Evolutionary conservation across 2,329 filamentous ascomycete species (phyloP), one percentile per base, ranked within the genome.

Genomic region (Penicillium capsulatum): DNA sequence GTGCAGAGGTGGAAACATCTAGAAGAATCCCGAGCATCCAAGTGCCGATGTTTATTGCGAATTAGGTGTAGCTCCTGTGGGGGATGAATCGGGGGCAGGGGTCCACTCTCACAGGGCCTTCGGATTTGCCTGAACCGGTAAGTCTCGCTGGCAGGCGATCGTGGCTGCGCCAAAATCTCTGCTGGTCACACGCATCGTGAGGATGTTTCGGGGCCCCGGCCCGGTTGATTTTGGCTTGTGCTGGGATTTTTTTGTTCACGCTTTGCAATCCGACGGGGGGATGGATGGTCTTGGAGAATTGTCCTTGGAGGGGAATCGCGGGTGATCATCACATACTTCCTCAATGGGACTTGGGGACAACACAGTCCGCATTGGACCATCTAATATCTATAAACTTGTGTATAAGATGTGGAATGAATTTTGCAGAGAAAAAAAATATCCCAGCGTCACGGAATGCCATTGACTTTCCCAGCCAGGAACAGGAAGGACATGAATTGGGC

Each of bases 401-500:
- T 22, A 22, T 5, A 22, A 9, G 9, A 22, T 22, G 5, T 22
- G 9, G 9, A 9, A 22, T 5, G 19, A 22, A 22, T 5, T 22
- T 22, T 22, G 5, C 9, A 22, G 19, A 20, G 22, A 15, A 34
- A 30, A 36, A 37, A 17, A 22, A 13, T 5, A 33, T 17, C 33
- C 22, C 9, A 36, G 27, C 34, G 31, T 14, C 9, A 7, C 7
- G 22, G 32, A 34, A 39, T 38, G 35, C 42, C 31, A 45, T 45
- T 45, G 43, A 45, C 19, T 45, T 43, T 45, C n/a, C 11, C 19
- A 14, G 26, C n/a, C 36, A 38, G 32, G 35, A 22, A 42, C 42
- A 38, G 38, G 17, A 26, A 33, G 30, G 10, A 15, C 5, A 22
- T 5, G 30, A 31, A 16, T 14, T 22, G 36, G 16, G 15, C 17